Base-by-base conservation (phyloP, 306 rosid species). In the Arachis stenosperma region DNA sequence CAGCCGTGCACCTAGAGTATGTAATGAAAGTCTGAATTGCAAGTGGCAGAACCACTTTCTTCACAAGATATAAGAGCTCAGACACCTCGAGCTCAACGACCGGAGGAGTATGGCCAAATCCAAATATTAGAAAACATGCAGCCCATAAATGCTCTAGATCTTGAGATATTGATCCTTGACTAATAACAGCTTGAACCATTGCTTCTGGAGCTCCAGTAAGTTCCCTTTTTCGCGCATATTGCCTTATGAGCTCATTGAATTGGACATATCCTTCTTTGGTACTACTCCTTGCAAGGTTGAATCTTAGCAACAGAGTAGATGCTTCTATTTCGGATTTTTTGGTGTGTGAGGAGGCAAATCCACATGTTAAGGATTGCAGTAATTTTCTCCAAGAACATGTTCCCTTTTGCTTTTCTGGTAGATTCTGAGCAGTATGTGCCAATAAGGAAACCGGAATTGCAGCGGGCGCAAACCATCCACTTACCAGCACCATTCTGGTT, bases 401-500 rank as follows among this genome's bases (percentile, higher is more conserved):
- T 7, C 76, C 70, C 30, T 68, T 80, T 29, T 62, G 80, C 76
- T 90, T 90, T 86, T 83, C 86, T 0, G 86, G 92, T 64, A 92
- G 81, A 63, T 84, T 90, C 74, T 87, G 83, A 53, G 98, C 98
- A 48, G 97, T 93, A 54, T 71, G 79, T 65, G 84, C 89, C 74
- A 92, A 67, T 60, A 88, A 80, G 15, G 88, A 83, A 83, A 84
- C 69, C 44, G 95, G 98, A 80, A 92, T 82, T 30, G 92, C 77
- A 29, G 82, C 68, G 0, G 98, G 95, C 22, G 95, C 97, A 68
- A 92, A 92, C 96, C 98, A 92, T 67, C 93, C 92, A 67, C 98
- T 86, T 48, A 88, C 96, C 51, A 87, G 90, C 30, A 89, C 87
- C 96, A 92, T 92, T 83, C 90, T 86, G 56, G 91, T 87, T 11